Conservation (phyloP, 1,139 yeast species). For the Petasospora fabianii region DNA sequence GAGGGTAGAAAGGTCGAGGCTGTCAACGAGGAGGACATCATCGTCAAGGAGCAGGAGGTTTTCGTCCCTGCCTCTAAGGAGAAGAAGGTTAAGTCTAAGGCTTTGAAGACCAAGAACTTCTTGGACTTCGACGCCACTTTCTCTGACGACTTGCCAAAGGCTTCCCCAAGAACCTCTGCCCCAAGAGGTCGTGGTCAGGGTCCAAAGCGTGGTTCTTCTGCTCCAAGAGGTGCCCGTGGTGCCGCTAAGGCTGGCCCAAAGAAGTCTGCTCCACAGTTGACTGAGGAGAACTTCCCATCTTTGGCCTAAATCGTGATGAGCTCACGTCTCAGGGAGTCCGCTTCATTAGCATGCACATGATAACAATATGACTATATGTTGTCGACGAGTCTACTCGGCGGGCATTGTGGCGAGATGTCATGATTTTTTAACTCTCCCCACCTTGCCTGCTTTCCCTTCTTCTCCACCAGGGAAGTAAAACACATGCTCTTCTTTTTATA, state of each 20-base stretch:
- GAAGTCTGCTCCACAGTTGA: constrained; percentile 40
- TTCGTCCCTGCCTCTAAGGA: constrained; percentile 52
- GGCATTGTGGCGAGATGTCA: too few species aligned
- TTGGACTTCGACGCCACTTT: constrained; percentile 66
- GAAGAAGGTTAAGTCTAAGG: constrained; percentile 61
- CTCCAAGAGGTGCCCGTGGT: constrained; percentile 37
- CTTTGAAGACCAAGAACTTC: constrained; percentile 64
- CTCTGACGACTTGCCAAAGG: constrained; percentile 39
- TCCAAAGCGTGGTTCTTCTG: constrained; percentile 29
- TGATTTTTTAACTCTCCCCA: not conserved
- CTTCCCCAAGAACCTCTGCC: constrained; percentile 21
- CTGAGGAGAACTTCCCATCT: constrained; percentile 34
- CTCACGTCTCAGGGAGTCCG: not conserved
- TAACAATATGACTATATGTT: not conserved
- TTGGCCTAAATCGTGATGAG: constrained; percentile 14
- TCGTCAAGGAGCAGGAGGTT: constrained; percentile 55
- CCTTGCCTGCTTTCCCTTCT: not conserved
- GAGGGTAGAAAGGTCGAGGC: constrained; percentile 41
- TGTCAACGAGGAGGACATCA: constrained; percentile 46
- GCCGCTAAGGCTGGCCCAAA: constrained; percentile 36
- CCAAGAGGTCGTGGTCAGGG: constrained; percentile 22
- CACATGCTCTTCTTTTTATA: constrained; percentile 7
- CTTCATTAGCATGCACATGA: not conserved
- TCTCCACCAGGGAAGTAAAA: constrained; percentile 4
- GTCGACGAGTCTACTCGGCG: not conserved